These are phyloP conservation scores for Xylaria sp. DNA, from an alignment of 2,329 filamentous ascomycete genomes.

Conservation along the genomic window DNA sequence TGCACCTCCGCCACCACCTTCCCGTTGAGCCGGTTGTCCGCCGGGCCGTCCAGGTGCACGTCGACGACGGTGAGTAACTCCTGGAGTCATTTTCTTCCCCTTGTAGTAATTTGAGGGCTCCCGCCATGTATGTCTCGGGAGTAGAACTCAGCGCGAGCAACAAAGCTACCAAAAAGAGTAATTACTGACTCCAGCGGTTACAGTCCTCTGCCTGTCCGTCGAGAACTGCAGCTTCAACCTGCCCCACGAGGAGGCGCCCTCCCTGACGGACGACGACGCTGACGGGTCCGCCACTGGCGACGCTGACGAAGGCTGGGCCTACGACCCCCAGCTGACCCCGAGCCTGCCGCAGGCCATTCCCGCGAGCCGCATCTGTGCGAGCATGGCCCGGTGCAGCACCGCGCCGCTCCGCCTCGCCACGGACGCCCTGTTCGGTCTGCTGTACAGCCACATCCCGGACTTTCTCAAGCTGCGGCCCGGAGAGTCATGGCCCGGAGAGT, in stretches of 20 bases:
- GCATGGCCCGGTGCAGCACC: constrained; percentile 25
- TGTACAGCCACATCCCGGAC: constrained; percentile 20
- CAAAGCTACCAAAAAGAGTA: too few species aligned
- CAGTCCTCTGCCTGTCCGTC: constrained; percentile 38
- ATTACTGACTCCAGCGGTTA: too few species aligned
- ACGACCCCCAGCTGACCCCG: constrained; percentile 39
- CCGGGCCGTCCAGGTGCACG: constrained; percentile 33
- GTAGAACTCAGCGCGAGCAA: too few species aligned
- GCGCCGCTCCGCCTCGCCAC: constrained; percentile 12
- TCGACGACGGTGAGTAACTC: too few species aligned
- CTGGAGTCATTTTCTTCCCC: too few species aligned
- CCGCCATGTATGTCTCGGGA: too few species aligned
- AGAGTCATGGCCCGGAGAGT: neutral
- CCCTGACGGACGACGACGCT: neutral
- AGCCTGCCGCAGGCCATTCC: constrained; percentile 28
- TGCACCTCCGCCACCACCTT: too few species aligned
- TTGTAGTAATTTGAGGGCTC: too few species aligned
- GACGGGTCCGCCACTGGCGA: neutral
- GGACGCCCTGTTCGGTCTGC: constrained; percentile 26
- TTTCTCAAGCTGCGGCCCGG: neutral
- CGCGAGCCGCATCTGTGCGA: constrained; percentile 30
- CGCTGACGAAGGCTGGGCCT: constrained; percentile 36
- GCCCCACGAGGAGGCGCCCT: constrained; percentile 33
- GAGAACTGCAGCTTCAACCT: constrained; percentile 45
- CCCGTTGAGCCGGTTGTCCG: constrained; percentile 29